Evolutionary conservation across 495 filamentous ascomycete genomes (phyloP).

Genomic region (Trichoderma orchidacearum): DNA sequence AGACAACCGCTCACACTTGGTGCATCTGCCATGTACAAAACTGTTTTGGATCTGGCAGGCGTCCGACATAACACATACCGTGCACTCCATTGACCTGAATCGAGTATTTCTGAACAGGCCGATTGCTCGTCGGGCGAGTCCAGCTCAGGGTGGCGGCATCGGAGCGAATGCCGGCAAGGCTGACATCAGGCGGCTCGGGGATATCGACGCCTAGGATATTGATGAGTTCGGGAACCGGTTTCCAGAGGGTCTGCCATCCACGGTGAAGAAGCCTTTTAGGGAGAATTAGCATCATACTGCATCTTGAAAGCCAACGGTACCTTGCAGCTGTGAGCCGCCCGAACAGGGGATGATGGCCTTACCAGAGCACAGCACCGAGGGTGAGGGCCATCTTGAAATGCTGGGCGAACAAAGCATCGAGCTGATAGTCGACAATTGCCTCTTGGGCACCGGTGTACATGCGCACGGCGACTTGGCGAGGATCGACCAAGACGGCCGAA

Average conservation of each 20-base stretch:
- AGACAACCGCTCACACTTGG: no score
- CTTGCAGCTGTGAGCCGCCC: no score
- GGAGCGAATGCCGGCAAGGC: conserved; percentile 76
- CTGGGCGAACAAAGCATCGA: conserved; percentile 14
- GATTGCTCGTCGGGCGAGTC: conserved; percentile 65
- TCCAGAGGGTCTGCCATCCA: conserved; percentile 73
- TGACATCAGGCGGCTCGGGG: conserved; percentile 77
- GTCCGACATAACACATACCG: conserved; percentile 36
- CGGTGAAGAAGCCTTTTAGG: conserved; percentile 58
- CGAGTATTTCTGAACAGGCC: conserved; percentile 71
- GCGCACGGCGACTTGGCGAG: neutral
- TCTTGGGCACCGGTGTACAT: neutral
- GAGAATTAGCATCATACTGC: no score
- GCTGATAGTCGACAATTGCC: conserved; percentile 11
- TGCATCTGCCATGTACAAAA: conserved; percentile 7
- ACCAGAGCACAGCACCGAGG: conserved; percentile 1
- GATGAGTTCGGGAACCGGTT: conserved; percentile 80
- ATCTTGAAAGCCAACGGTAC: no score
- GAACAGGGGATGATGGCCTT: neutral
- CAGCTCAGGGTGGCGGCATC: conserved; percentile 86
- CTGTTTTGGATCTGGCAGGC: neutral
- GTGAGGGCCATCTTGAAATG: neutral
- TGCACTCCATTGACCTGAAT: conserved; percentile 89
- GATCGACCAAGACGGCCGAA: neutral
- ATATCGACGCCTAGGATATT: conserved; percentile 86